Percentiles rank a stretch among this genome's conserved stretches.
phyloP scores from a whole-genome alignment of 2,329 filamentous ascomycete genomes.

The Fusarium chlamydosporum region DNA sequence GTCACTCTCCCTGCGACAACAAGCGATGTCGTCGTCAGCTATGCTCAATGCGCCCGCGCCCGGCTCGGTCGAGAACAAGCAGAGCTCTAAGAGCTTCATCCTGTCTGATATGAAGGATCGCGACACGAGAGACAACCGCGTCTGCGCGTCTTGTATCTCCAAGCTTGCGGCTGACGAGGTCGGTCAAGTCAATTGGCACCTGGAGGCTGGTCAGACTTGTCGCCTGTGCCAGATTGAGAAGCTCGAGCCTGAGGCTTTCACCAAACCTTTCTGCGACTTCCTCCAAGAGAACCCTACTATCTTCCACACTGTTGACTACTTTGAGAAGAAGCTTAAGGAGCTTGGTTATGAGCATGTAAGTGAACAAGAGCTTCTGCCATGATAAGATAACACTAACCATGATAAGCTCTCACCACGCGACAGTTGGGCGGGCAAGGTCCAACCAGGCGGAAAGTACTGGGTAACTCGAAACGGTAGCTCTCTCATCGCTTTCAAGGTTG shows the following conservation, averaged over 20 bases:
- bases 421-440: slow-evolving; percentile 79
- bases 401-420: slow-evolving; percentile 80
- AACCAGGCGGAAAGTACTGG: slow-evolving; percentile 90
- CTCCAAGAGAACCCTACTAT: slow-evolving; percentile 92
- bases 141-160: slow-evolving; percentile 59
- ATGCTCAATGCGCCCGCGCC: slow-evolving; percentile 48
- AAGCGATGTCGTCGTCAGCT: slow-evolving; percentile 52
- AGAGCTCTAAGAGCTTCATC: slow-evolving; percentile 63
- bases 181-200: slow-evolving; percentile 53
- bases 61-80: slow-evolving; percentile 33
- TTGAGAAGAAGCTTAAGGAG: slow-evolving; percentile 78
- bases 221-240: slow-evolving; percentile 57
- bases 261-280: slow-evolving; percentile 88
- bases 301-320: slow-evolving; percentile 88
- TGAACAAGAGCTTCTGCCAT: slow-evolving; percentile 14
- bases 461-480: slow-evolving; percentile 87
- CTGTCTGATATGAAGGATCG: slow-evolving; percentile 59
- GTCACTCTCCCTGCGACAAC: slow-evolving; percentile 62
- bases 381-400: slow-evolving; percentile 29
- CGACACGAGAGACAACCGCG: slow-evolving; percentile 53
- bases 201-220: slow-evolving; percentile 50
- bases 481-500: slow-evolving; percentile 87
- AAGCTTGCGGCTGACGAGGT: slow-evolving; percentile 51
- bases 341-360: slow-evolving; percentile 80
- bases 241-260: slow-evolving; percentile 74